Evolutionary conservation across 257 asterid species (phyloP).

Genomic region (Fraxinus quadrangulata): DNA sequence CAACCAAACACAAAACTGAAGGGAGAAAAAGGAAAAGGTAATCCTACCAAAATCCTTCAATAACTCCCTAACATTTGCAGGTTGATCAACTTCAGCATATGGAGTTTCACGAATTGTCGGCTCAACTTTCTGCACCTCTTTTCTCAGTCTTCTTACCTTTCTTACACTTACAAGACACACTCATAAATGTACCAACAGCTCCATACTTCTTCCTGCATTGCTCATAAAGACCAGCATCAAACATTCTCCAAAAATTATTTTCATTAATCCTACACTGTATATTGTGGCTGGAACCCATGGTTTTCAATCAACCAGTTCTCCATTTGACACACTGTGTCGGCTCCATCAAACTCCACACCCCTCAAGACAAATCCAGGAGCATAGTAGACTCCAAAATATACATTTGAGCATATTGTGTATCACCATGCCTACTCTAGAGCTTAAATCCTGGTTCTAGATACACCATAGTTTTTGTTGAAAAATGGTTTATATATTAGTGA

Average conservation of each 20-base stretch:
- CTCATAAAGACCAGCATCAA: slow-evolving; percentile 84
- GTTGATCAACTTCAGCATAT: slow-evolving; percentile 59
- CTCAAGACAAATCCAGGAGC: slow-evolving; percentile 89
- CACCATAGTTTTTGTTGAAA: too few relatives aligned
- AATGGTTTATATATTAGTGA: too few relatives aligned
- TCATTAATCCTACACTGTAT: slow-evolving; percentile 81
- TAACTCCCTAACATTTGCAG: slow-evolving; percentile 18
- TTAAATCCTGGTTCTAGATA: slow-evolving; percentile 96
- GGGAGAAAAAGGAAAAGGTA: neutral
- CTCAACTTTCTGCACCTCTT: slow-evolving; percentile 98
- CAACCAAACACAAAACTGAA: slow-evolving; percentile 8
- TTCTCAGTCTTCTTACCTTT: slow-evolving; percentile 92
- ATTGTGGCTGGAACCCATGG: slow-evolving; percentile 95
- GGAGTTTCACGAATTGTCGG: slow-evolving; percentile 71
- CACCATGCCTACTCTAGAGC: slow-evolving; percentile 82
- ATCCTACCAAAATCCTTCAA: slow-evolving; percentile 21
- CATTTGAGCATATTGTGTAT: slow-evolving; percentile 87
- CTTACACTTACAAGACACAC: slow-evolving; percentile 87
- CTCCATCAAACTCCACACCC: slow-evolving; percentile 84
- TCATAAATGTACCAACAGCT: slow-evolving; percentile 92
- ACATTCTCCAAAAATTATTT: slow-evolving; percentile 97
- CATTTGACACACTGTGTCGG: slow-evolving; percentile 69
- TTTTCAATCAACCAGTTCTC: slow-evolving; percentile 84
- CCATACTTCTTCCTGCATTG: slow-evolving; percentile 72
- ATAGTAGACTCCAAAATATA: slow-evolving; percentile 83